Conservation (phyloP, 2,329 filamentous ascomycete genomes). For the Clonostachys solani region DNA sequence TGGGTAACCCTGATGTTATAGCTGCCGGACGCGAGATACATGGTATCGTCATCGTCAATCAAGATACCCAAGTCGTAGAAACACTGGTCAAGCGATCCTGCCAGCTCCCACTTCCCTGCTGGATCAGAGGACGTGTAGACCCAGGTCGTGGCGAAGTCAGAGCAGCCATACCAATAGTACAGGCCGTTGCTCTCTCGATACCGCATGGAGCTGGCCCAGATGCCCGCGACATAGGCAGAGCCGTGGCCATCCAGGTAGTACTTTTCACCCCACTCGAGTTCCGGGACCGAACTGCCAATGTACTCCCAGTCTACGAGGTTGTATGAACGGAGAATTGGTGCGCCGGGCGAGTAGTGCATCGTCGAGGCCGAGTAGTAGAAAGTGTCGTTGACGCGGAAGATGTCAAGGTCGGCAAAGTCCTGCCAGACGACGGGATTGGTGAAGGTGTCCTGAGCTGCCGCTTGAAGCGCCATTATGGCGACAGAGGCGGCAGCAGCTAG, state of each 20-base stretch:
- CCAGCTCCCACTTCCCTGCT: constrained; percentile 34
- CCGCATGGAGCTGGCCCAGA: constrained; percentile 47
- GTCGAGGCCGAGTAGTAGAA: constrained; percentile 53
- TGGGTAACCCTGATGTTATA: constrained; percentile 43
- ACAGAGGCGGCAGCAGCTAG: neutral
- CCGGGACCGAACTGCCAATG: constrained; percentile 32
- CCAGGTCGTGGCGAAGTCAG: constrained; percentile 44
- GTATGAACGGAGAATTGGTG: constrained; percentile 48
- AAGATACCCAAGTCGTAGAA: constrained; percentile 55
- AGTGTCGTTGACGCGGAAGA: constrained; percentile 41
- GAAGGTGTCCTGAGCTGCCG: constrained; percentile 17
- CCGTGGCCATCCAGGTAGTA: constrained; percentile 35
- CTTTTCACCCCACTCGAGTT: constrained; percentile 32
- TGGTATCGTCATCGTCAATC: constrained; percentile 48
- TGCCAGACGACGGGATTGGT: constrained; percentile 48
- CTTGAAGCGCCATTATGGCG: neutral
- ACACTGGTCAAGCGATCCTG: constrained; percentile 39
- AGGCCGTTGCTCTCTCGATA: constrained; percentile 6
- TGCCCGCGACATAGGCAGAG: constrained; percentile 45
- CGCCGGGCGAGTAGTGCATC: constrained; percentile 52
- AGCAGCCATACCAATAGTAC: constrained; percentile 24
- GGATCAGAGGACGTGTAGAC: constrained; percentile 42
- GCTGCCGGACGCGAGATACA: constrained; percentile 53
- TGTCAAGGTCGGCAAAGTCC: constrained; percentile 50
- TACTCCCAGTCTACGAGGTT: constrained; percentile 49